A percentile compares a stretch with the other conserved stretches of the same genome.
phyloP scores from a whole-genome alignment of 2,329 filamentous ascomycete species.

The Tothia fuscella region DNA sequence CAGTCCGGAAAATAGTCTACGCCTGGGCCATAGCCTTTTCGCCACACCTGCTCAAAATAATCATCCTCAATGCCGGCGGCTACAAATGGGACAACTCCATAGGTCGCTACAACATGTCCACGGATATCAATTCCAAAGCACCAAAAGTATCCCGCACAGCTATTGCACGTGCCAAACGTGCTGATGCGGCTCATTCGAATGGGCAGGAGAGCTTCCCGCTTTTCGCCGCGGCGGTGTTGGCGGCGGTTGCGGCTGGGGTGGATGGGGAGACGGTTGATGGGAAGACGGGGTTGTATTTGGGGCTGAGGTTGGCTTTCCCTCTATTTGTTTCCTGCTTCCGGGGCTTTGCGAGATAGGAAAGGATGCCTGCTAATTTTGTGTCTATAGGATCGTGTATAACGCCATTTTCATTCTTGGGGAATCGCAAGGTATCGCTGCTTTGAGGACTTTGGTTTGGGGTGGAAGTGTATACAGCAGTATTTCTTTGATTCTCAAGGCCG shows the following conservation, averaged over 20 bases:
- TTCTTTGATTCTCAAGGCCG: neutral
- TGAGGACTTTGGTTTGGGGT: conserved; percentile 3
- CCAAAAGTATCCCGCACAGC: conserved; percentile 23
- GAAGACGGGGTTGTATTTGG: neutral
- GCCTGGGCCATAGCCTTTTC: conserved; percentile 4
- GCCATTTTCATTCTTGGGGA: conserved; percentile 1
- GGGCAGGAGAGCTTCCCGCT: conserved; percentile 35
- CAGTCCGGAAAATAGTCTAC: neutral
- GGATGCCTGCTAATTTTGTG: neutral
- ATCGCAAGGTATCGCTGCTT: neutral
- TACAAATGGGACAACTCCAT: conserved; percentile 7
- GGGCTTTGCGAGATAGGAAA: too few relatives aligned
- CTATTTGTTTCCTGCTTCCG: neutral
- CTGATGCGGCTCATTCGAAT: conserved; percentile 34
- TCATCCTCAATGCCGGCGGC: neutral
- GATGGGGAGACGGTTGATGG: neutral
- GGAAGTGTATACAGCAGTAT: conserved; percentile 5
- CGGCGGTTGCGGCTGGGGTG: neutral
- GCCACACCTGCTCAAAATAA: conserved; percentile 1
- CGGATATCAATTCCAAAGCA: conserved; percentile 13
- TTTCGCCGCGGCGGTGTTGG: conserved; percentile 29
- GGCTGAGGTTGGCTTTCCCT: neutral
- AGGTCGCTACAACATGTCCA: conserved; percentile 5
- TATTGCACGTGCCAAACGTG: conserved; percentile 32
- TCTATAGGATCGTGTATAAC: neutral